These are phyloP conservation scores for Trichocomaceae sp. DNA, from an alignment of 2,329 filamentous ascomycete species.

Conservation along the genomic window DNA sequence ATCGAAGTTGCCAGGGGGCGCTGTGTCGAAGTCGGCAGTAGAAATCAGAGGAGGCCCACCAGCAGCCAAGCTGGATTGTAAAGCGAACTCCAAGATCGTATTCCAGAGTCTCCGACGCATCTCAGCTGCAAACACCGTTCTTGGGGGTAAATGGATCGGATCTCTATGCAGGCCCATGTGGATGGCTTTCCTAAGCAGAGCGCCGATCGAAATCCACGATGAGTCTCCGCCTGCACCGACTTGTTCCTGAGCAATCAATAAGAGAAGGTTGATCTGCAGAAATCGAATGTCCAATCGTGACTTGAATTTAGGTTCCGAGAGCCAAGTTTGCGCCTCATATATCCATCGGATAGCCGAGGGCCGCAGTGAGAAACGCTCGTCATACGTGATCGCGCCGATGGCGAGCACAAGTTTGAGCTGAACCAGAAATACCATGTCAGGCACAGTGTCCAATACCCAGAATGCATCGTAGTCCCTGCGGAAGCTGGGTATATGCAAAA, in stretches of 20 bases:
- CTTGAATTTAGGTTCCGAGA: slow-evolving; percentile 25
- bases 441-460: slow-evolving; percentile 33
- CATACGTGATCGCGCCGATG: slow-evolving; percentile 48
- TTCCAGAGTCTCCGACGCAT: slow-evolving; percentile 29
- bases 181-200: slow-evolving; percentile 25
- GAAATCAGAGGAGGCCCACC: slow-evolving; percentile 26
- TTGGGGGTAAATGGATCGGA: slow-evolving; percentile 19
- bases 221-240: slow-evolving; percentile 28
- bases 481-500: slow-evolving; percentile 54
- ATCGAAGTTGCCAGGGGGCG: slow-evolving; percentile 18
- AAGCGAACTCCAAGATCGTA: slow-evolving; percentile 29
- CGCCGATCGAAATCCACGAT: slow-evolving; percentile 30
- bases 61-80: slow-evolving; percentile 27
- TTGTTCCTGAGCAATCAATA: slow-evolving; percentile 28
- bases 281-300: slow-evolving; percentile 19
- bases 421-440: slow-evolving; percentile 44
- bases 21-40: slow-evolving; percentile 27
- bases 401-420: slow-evolving; percentile 55
- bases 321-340: slow-evolving; percentile 23
- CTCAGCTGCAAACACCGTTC: slow-evolving; percentile 17
- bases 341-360: slow-evolving; percentile 37
- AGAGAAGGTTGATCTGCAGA: slow-evolving; percentile 28
- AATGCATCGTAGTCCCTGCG: slow-evolving; percentile 48
- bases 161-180: slow-evolving; percentile 30
- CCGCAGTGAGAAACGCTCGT: slow-evolving; percentile 47